Base-by-base conservation (phyloP, 352 stramenopile species). In the Pythium aphanidermatum region DNA sequence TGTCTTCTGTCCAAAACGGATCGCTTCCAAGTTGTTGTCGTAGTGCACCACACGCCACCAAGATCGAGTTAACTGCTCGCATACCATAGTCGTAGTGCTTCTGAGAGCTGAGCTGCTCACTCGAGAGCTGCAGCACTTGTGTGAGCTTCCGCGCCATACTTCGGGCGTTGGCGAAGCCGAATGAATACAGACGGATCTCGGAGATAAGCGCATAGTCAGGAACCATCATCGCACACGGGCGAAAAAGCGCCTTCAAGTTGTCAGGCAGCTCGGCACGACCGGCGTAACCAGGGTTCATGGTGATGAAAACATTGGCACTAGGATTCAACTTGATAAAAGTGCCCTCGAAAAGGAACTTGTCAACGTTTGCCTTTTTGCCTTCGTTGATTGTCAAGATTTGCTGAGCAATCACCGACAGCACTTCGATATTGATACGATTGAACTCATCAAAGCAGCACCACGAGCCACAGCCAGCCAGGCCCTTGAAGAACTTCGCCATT, bases 21-120 rank as follows among this genome's bases (percentile, higher is more conserved):
- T 97, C 79, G 17, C 96, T 79, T 3, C 78, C 84, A 1, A 96
- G 65, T n/a, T 93, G 70, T 30, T 97, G 83, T 0, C 90, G 73
- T 25, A 98, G 58, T 14, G 91, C 92, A 20, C 92, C 90, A n/a
- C 86, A 86, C 0, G 92, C 92, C 8, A 97, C 84, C 14, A 98
- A 74, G 46, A 98, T 96, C 16, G 92, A 97, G 53, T 97, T 97
- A 2, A 98, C 90, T 5, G 94, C 93, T 26, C 92, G 77, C 89
- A 98, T 98, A 26, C 92, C 92, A 55, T 97, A 98, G 65, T 98
- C 92, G 51, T 98, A 98, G 60, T 98, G 92, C 30, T 95, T 96
- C 51, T 98, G 92, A 0, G 79, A 95, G 32, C 80, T 96, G 10
- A 97, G 63, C 53, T 98, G 92, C 51, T 98, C 89, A 5, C 83